Evolutionary conservation across 345 rosid genomes (phyloP), one percentile per base, ranked within the genome.

Genomic region (Arabidopsis arenosa): DNA sequence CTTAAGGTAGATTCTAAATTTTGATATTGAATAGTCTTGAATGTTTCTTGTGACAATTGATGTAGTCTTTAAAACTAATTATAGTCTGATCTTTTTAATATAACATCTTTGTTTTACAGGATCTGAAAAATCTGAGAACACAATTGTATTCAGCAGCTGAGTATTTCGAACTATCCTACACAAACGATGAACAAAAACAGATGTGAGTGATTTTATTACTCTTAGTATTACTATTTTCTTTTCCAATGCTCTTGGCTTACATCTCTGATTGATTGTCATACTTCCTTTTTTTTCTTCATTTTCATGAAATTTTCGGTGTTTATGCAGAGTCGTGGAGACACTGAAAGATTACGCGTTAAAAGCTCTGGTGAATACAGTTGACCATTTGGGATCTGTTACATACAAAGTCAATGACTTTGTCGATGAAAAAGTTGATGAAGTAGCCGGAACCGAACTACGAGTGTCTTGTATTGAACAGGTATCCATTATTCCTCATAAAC

Each of bases 71-170:
- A 65, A 2, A 14, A 23, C 4, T 5, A 52, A 53, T 18, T 13
- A 41, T 13, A 41, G 63, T 62, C 61, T 26, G 70, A 17, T 18
- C 21, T 18, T 18, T 18, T 18, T 18, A 1, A 0, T 18, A 18
- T 18, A 23, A 28, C 32, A 28, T 28, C 14, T 64, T 70, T 63
- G 18, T 12, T 62, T n/a, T 11, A 47, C 84, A 91, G 98, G 97
- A 93, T 83, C 81, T 93, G 84, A 91, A 87, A 79, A 93, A 86
- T 80, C 80, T 93, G 73, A 82, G 97, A 81, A 76, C 91, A 66
- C 98, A 93, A 66, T 79, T 93, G 66, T 93, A 93, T 72, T 87
- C 98, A 54, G 98, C 98, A 51, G 98, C 97, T 0, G 97, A 93
- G 81, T 93, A 93, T 80, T 93, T 91, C 52, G 98, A 93, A 66